A percentile compares a stretch with the other conserved stretches of the same genome.
These are phyloP conservation scores for Keqinozyma sinolaborantium DNA, from an alignment of 1,139 yeast species.

Conservation along the genomic window DNA sequence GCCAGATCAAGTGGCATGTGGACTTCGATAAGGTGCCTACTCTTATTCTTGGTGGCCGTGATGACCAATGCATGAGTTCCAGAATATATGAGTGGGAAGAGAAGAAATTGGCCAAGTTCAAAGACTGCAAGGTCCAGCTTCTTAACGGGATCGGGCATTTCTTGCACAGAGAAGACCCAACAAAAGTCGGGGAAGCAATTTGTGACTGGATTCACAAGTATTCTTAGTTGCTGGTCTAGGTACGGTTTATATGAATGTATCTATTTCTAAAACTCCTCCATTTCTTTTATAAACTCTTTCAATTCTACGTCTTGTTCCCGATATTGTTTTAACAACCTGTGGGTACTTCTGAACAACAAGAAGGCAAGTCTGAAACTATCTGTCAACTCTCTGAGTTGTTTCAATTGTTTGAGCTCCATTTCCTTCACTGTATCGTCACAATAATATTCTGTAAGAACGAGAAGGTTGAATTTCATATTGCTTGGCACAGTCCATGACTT, in stretches of 20 bases:
- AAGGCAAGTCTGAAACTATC: no score
- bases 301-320: no score
- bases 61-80: slow-evolving; percentile 39
- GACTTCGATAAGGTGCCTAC: slow-evolving; percentile 41
- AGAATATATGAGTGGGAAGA: slow-evolving; percentile 24
- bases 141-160: slow-evolving; percentile 37
- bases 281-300: no score
- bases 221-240: not conserved
- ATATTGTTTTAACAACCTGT: no score
- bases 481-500: not conserved
- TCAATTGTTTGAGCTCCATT: no score
- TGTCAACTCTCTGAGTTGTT: not conserved
- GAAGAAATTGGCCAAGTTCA: slow-evolving; percentile 15
- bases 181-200: slow-evolving; percentile 21
- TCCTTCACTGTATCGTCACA: not conserved
- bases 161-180: slow-evolving; percentile 40
- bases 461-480: not conserved
- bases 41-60: slow-evolving; percentile 32
- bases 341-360: no score
- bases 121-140: slow-evolving; percentile 26
- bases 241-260: no score
- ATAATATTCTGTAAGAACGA: not conserved
- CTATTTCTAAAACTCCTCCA: no score
- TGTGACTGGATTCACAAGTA: slow-evolving; percentile 23
- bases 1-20: slow-evolving; percentile 23